phyloP scores from a whole-genome alignment of 495 filamentous ascomycete species.

The Penicillium tannophilum region DNA sequence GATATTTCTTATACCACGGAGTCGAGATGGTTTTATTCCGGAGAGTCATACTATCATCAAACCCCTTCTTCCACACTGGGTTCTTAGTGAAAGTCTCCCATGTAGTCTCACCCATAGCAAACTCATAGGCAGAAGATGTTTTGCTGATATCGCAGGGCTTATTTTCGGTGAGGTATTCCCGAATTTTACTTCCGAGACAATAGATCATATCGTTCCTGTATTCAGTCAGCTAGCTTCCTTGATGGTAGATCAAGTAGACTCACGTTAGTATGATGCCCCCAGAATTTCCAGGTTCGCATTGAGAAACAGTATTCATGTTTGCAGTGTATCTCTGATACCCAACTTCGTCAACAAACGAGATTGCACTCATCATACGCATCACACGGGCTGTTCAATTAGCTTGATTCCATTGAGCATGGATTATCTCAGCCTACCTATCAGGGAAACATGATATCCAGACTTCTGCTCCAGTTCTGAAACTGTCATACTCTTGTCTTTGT shows the following conservation, averaged over 20 bases:
- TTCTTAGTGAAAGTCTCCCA: constrained; percentile 2
- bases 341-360: constrained; percentile 5
- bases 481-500: constrained; percentile 1
- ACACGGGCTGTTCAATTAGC: neutral
- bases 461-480: constrained; percentile 1
- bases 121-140: constrained; percentile 3
- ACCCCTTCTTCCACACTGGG: constrained; percentile 1
- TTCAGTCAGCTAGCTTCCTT: constrained; percentile 1
- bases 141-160: constrained; percentile 5
- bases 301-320: neutral
- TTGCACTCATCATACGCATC: constrained; percentile 6
- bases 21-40: constrained; percentile 6
- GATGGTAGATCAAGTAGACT: neutral
- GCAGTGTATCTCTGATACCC: constrained; percentile 5
- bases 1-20: constrained; percentile 3
- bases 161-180: constrained; percentile 3
- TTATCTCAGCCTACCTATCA: neutral
- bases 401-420: neutral
- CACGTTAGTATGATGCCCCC: neutral
- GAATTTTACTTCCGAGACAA: constrained; percentile 1
- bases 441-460: constrained; percentile 2
- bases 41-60: constrained; percentile 5
- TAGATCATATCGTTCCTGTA: constrained; percentile 1
- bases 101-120: constrained; percentile 2
- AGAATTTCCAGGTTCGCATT: neutral